A percentile compares a stretch with the other conserved stretches of the same genome.
phyloP scores from a whole-genome alignment of 2,329 filamentous ascomycete genomes.

The Xylaria sp. region DNA sequence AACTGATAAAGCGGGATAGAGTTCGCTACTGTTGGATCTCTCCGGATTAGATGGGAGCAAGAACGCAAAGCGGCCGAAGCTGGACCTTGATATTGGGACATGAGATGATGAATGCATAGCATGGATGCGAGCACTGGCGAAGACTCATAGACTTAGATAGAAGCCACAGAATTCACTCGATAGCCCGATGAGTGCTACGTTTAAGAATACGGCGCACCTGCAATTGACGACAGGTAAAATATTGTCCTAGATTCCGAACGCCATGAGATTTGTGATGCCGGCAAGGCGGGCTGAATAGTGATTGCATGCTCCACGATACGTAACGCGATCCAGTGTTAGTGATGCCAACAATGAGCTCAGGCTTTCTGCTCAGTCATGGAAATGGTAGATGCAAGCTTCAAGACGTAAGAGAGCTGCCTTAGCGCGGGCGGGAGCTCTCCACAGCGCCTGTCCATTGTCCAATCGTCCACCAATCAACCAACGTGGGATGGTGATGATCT shows the following conservation, averaged over 20 bases:
- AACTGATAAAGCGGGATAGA: background rate
- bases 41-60: background rate
- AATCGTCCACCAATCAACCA: slow-evolving; percentile 15
- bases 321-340: background rate
- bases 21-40: background rate
- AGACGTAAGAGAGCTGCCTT: slow-evolving; percentile 10
- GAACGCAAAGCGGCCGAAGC: background rate
- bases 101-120: background rate
- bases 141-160: background rate
- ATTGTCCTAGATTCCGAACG: background rate
- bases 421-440: slow-evolving; percentile 23
- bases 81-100: background rate
- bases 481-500: background rate
- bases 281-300: too few species aligned
- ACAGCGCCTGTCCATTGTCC: slow-evolving; percentile 10
- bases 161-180: background rate
- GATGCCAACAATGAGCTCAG: background rate
- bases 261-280: background rate
- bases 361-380: too few species aligned
- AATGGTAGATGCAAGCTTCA: slow-evolving; percentile 6
- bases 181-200: background rate
- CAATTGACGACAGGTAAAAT: background rate
- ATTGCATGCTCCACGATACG: too few species aligned
- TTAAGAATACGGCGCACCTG: too few species aligned
- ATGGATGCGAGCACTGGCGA: too few species aligned